Conservation (phyloP, 371 early-diverging fungal species). For the Syncephalastrum contaminatum region DNA sequence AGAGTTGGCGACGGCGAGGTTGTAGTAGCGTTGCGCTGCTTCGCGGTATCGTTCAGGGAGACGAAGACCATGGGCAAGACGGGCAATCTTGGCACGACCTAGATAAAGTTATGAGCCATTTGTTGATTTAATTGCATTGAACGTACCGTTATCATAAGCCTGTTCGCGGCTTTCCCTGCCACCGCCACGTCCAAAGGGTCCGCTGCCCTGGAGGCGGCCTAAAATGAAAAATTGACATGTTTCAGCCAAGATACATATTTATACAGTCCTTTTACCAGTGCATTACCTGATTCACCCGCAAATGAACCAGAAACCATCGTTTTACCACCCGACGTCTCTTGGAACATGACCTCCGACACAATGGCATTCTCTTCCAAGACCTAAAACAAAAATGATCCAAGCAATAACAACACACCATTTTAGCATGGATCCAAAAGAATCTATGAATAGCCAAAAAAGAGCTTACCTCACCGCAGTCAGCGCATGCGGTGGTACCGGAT, state of each 20-base stretch:
- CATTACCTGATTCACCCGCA: conserved; percentile 50
- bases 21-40: conserved; percentile 91
- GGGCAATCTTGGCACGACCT: conserved; percentile 63
- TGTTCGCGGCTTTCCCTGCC: conserved; percentile 68
- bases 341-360: conserved; percentile 93
- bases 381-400: conserved; percentile 33
- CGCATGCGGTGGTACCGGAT: conserved; percentile 64
- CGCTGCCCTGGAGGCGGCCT: conserved; percentile 60
- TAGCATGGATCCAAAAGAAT: neutral
- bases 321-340: conserved; percentile 84
- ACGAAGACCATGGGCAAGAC: conserved; percentile 66
- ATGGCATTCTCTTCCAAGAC: conserved; percentile 98
- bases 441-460: neutral
- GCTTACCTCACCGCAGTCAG: conserved; percentile 65
- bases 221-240: neutral
- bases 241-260: neutral
- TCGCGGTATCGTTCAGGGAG: conserved; percentile 83
- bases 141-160: conserved; percentile 62
- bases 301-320: conserved; percentile 83
- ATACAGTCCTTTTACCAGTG: neutral
- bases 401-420: neutral
- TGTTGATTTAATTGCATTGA: neutral
- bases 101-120: neutral
- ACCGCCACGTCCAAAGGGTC: conserved; percentile 54
- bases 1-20: conserved; percentile 87